Base-by-base conservation (phyloP, 2,329 filamentous ascomycete species). In the Cladosporium velox region DNA sequence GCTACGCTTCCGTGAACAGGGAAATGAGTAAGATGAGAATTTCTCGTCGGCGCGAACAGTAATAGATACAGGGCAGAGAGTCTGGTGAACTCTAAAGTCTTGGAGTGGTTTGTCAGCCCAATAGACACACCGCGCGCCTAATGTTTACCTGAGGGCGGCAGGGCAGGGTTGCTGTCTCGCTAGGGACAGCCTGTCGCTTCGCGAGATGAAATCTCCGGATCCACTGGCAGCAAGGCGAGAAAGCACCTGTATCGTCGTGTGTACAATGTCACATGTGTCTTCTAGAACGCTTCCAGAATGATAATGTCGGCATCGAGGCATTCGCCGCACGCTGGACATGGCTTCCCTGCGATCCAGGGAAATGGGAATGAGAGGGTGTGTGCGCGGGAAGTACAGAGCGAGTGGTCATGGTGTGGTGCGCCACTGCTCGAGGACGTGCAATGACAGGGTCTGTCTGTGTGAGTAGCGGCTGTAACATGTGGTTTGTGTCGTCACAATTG, bases 241-340 rank as follows among this genome's bases (percentile, higher is more conserved):
- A 28, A 35, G 55, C 32, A 34, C 34, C 55, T 34, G 24, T 24
- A 41, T 35, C 15, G 38, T 58, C 54, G 21, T 38, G 12, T 14
- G 30, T 26, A 32, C 30, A 32, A 8, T 32, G 30, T 32, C 4
- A 21, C 10, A 15, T 34, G 30, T 57, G 30, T 41, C 34, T 59
- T 59, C 57, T 41, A 59, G 57, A 59, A 30, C 35, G 21, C 38
- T 59, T 59, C 57, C 57, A 59, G 57, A 59, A 59, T 55, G 21
- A 47, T 26, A 47, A 59, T 55, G 21, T 59, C 35, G 57, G 57
- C 32, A 30, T 58, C 32, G 21, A 58, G 55, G 55, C 57, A 47
- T 47, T 47, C 57, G 28, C 38, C 57, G 57, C 57, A 59, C 5
- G 38, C 6, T 59, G 57, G 35, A 59, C 57, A 47, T 59, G 57